phyloP scores from a whole-genome alignment of 257 asterid genomes.

The Rehmannia glutinosa region DNA sequence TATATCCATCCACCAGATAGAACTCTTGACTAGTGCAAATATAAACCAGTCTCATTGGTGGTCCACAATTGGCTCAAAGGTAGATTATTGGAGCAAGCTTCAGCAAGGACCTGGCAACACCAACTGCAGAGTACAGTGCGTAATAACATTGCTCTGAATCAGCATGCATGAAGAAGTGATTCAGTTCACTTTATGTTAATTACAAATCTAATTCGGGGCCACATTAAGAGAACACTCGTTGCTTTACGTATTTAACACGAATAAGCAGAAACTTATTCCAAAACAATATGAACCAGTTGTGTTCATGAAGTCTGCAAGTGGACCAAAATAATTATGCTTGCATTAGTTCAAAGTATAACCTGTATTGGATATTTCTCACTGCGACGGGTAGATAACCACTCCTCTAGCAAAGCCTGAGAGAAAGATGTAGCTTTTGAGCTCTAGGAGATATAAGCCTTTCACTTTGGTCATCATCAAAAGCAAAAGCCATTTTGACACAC shows the following conservation, averaged over 20 bases:
- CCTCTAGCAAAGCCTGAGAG: constrained; percentile 90
- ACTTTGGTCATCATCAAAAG: constrained; percentile 1
- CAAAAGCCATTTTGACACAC: constrained; percentile 34
- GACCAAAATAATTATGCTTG: constrained; percentile 2
- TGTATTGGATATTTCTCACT: constrained; percentile 68
- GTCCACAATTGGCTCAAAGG: no score
- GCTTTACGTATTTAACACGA: background rate
- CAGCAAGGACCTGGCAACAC: no score
- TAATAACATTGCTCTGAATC: no score
- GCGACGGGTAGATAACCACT: constrained; percentile 79
- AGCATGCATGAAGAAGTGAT: background rate
- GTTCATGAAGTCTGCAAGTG: constrained; percentile 9
- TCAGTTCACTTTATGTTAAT: background rate
- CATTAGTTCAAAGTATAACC: constrained; percentile 39
- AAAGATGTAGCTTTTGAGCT: constrained; percentile 7
- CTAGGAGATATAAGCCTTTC: constrained; percentile 2
- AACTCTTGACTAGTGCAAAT: no score
- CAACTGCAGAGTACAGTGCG: no score
- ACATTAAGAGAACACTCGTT: background rate
- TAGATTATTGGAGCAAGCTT: no score
- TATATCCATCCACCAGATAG: no score
- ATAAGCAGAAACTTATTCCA: background rate
- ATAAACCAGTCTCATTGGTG: no score
- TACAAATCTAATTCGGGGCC: background rate
- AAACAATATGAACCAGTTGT: constrained; percentile 7